Percentiles rank a stretch among this genome's conserved stretches.
Evolutionary conservation across 23 red algal genomes (phyloP).

Genomic region (Gracilaria domingensis): DNA sequence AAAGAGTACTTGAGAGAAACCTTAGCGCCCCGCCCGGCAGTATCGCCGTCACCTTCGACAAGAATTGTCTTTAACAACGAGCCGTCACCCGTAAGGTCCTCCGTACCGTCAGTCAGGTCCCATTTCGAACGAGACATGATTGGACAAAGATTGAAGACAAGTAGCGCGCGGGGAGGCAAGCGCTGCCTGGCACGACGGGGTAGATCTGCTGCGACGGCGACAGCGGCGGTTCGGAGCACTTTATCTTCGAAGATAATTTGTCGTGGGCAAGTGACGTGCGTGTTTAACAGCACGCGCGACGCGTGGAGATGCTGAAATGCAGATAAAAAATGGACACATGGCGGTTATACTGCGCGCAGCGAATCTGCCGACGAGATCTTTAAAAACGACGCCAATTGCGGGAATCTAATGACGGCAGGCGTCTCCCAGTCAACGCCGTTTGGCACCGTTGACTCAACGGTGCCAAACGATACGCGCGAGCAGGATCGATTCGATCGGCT

Average conservation of each 20-base stretch:
- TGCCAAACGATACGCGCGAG: too few relatives aligned
- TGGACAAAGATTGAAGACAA: background rate
- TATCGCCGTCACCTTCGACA: slow-evolving; percentile 39
- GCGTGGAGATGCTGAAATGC: slow-evolving; percentile 12
- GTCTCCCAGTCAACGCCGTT: too few relatives aligned
- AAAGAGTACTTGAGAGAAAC: slow-evolving; percentile 53
- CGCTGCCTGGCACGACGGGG: background rate
- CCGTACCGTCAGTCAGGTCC: background rate
- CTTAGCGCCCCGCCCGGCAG: slow-evolving; percentile 56
- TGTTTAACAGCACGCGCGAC: background rate
- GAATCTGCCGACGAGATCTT: slow-evolving; percentile 4
- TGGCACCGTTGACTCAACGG: too few relatives aligned
- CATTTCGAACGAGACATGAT: slow-evolving; percentile 16
- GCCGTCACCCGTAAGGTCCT: slow-evolving; percentile 50
- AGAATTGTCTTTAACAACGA: slow-evolving; percentile 48
- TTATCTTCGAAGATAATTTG: background rate
- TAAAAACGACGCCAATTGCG: background rate
- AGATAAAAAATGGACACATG: background rate
- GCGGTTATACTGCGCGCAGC: background rate
- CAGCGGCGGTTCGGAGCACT: background rate
- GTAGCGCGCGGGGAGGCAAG: too few relatives aligned
- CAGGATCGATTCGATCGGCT: background rate
- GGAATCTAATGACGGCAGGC: too few relatives aligned
- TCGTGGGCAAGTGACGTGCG: background rate
- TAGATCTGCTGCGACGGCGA: background rate